Base-by-base conservation (phyloP, 2,329 filamentous ascomycete genomes). In the Paracorniculantispora psalliotae region DNA sequence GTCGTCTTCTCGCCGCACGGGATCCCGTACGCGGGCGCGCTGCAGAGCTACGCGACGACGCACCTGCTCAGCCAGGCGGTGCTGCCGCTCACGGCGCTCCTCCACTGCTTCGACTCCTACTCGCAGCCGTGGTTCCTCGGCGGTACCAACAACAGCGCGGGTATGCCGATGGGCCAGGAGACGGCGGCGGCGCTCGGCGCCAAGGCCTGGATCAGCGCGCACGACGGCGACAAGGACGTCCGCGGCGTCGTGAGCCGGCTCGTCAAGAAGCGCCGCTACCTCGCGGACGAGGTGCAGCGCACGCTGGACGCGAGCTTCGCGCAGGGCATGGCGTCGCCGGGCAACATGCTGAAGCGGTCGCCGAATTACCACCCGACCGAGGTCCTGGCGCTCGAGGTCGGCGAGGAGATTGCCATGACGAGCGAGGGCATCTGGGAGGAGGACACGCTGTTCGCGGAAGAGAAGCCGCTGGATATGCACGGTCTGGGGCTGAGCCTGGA, bases 1-100 rank as follows among this genome's bases (percentile, higher is more conserved):
- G 71, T 88, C 44, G 73, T 89, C 51, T 89, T 85, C 70, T 84
- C 84, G 0, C 86, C 86, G 0, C 85, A 88, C 66, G 86, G 86
- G 13, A 80, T 85, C 41, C 74, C 78, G 0, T 83, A 82, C 64
- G n/a, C n/a, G n/a, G 68, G 76, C 5, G 73, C 78, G 23, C 73
- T 90, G 10, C 72, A 76, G 30, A 73, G 80, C 7, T 89, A 86
- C 66, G 77, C 79, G 6, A 77, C 79, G 2, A 77, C 78, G 0
- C 82, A 87, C 66, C 80, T 88, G 3, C 73, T 82, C 2, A 68
- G 74, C 1, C 77, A 82, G 65, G 76, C 80, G 1, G 83, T 85
- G 0, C 74, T 88, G 2, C 86, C 85, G 0, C 72, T 90, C 19
- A 87, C 83, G 0, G 80, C 81, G 0, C 79, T 90, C 4, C 75